Base-by-base conservation (phyloP, 495 filamentous ascomycete species). In the Aspergillus homomorphus region DNA sequence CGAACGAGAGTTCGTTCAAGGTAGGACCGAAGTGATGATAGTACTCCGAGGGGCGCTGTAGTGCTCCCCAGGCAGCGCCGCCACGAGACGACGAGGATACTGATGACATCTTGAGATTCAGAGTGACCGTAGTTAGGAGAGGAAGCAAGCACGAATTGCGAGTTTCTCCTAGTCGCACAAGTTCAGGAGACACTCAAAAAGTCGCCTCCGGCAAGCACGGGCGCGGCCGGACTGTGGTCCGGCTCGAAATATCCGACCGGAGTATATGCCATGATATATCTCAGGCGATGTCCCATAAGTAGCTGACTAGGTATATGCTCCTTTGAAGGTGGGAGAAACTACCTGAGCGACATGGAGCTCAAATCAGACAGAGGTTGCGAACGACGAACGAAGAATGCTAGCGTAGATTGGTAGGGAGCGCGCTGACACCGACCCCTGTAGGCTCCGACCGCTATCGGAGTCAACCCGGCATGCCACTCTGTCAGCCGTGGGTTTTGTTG, bases 1-100 rank as follows among this genome's bases (percentile, higher is more conserved):
- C 76, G 26, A 70, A 64, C 0, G 73, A 77, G 45, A 69, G 62
- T 38, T 79, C 76, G 30, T 67, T 77, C 21, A 77, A 51, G 10
- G 73, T 77, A 8, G 73, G 75, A 19, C 70, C 73, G 41, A 76
- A 60, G 56, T 73, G 73, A 7, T 63, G 66, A 21, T 62, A 58
- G 8, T 65, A 60, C 46, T 77, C 76, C 41, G 66, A 22, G 3
- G 76, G 76, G 61, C 74, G 71, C 19, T 60, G 63, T 45, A 77
- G 28, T 22, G 62, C 57, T 49, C 74, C 66, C 20, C 51, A 44
- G 15, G 54, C 45, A 15, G 76, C 59, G 30, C 57, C 28, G n/a
- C 54, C 30, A 1, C 57, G 24, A 9, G 46, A 50, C 15, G 21
- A 22, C 14, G 16, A 6, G 22, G 10, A 14, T 23, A 2, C 3